phyloP scores from a whole-genome alignment of 768 basidiomycete genomes.

The Rhizopogon rudus region DNA sequence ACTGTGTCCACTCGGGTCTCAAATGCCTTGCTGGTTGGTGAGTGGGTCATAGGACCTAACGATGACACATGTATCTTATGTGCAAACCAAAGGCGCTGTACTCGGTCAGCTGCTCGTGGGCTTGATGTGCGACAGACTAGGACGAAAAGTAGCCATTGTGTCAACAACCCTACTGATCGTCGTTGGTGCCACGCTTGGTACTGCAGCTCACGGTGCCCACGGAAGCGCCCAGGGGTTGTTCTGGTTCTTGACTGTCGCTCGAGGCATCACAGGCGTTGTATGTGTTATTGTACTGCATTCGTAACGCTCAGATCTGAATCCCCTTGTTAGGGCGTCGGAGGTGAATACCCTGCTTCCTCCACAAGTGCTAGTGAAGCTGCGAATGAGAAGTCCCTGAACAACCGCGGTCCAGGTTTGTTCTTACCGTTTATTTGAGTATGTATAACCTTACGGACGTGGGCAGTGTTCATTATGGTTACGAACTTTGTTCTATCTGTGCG shows the following conservation, averaged over 20 bases:
- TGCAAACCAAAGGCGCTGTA: conserved; percentile 42
- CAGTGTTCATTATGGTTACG: conserved; percentile 73
- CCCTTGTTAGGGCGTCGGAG: conserved; percentile 55
- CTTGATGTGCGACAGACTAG: conserved; percentile 64
- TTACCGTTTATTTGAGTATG: neutral
- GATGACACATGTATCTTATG: conserved; percentile 2
- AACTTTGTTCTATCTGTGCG: conserved; percentile 63
- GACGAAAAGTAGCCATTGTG: conserved; percentile 73
- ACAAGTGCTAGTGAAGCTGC: conserved; percentile 68
- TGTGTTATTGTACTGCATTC: conserved; percentile 12
- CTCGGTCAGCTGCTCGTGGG: conserved; percentile 61
- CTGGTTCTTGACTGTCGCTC: conserved; percentile 70
- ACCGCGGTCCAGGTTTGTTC: conserved; percentile 52
- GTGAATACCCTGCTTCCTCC: conserved; percentile 73
- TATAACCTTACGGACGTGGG: neutral
- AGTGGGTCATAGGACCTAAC: conserved; percentile 14
- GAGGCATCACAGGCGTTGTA: conserved; percentile 67
- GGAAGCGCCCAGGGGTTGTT: conserved; percentile 56
- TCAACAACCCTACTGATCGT: conserved; percentile 66
- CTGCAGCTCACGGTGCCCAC: conserved; percentile 59
- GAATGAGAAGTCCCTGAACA: conserved; percentile 58
- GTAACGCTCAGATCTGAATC: neutral
- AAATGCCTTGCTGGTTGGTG: conserved; percentile 67
- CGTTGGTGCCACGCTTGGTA: conserved; percentile 60
- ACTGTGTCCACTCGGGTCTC: conserved; percentile 62